Conservation (phyloP, 176 grass and related monocot genomes). For the Alloteropsis semialata region DNA sequence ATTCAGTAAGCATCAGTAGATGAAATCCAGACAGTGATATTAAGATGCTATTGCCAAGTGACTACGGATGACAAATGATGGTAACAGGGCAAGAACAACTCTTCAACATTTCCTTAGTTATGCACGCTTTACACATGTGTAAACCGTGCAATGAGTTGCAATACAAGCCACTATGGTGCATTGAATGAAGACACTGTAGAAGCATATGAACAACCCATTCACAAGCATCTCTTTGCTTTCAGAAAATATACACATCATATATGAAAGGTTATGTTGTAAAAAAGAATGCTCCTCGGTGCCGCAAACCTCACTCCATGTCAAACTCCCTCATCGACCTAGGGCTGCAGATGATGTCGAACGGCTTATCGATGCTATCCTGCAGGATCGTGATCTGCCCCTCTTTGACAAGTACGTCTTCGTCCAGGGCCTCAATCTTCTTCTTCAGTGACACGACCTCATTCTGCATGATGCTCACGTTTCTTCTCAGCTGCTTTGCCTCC, state of each 20-base stretch:
- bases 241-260: not conserved
- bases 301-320: conserved; percentile 39
- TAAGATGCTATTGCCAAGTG: not conserved
- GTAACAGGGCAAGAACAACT: not conserved
- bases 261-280: not conserved
- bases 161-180: not conserved
- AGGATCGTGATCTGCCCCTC: conserved; percentile 86
- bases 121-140: conserved; percentile 18
- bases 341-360: conserved; percentile 55
- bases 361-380: conserved; percentile 67
- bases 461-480: conserved; percentile 40
- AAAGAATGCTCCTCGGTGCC: not conserved
- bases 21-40: not conserved
- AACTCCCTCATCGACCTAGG: conserved; percentile 45
- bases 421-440: conserved; percentile 72
- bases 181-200: not conserved
- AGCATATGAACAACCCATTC: conserved; percentile 34
- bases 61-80: not conserved
- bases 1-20: not conserved
- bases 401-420: conserved; percentile 74
- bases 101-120: not conserved
- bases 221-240: conserved; percentile 12
- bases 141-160: not conserved
- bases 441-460: conserved; percentile 41
- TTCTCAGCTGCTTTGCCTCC: conserved; percentile 52